A percentile compares a stretch with the other conserved stretches of the same genome.
Evolutionary conservation across 805 yeast genomes (phyloP).

Genomic region (Wickerhamomyces kurtzmanii): DNA sequence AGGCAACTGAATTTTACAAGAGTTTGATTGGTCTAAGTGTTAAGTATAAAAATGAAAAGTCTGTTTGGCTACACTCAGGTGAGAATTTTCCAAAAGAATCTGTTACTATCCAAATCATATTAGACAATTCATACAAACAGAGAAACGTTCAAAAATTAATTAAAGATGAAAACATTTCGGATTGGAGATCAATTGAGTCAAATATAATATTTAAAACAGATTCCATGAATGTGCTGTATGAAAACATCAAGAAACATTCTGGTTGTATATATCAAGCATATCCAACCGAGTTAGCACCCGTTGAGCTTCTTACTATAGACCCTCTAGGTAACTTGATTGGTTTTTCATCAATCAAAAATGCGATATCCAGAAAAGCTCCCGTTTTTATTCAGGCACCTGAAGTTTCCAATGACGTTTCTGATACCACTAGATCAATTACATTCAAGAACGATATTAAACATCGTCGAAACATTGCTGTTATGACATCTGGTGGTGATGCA

Average conservation of each 20-base stretch:
- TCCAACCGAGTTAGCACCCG: conserved; percentile 69
- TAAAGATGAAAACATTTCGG: conserved; percentile 20
- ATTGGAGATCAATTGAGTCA: conserved; percentile 41
- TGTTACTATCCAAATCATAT: conserved; percentile 17
- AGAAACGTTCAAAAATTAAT: conserved; percentile 18
- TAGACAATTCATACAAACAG: conserved; percentile 12
- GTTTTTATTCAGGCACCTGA: no score
- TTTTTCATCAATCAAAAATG: conserved; percentile 53
- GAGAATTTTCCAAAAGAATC: conserved; percentile 17
- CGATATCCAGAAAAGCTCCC: conserved; percentile 42
- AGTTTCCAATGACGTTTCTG: no score
- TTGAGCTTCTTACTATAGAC: conserved; percentile 68
- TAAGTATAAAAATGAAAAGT: conserved; percentile 18
- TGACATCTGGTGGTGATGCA: conserved; percentile 98
- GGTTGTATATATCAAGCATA: conserved; percentile 38
- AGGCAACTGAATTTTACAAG: conserved; percentile 49
- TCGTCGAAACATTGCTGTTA: conserved; percentile 71
- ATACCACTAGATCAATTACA: no score
- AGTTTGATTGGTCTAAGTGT: conserved; percentile 26
- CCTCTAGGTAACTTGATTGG: conserved; percentile 82
- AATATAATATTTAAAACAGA: conserved; percentile 25
- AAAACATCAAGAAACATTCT: conserved; percentile 16
- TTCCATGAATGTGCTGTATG: conserved; percentile 15
- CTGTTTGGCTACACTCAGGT: conserved; percentile 22
- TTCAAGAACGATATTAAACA: conserved; percentile 5